Evolutionary conservation across 2,329 filamentous ascomycete genomes (phyloP).

Genomic region (Sclerotinia nivalis): DNA sequence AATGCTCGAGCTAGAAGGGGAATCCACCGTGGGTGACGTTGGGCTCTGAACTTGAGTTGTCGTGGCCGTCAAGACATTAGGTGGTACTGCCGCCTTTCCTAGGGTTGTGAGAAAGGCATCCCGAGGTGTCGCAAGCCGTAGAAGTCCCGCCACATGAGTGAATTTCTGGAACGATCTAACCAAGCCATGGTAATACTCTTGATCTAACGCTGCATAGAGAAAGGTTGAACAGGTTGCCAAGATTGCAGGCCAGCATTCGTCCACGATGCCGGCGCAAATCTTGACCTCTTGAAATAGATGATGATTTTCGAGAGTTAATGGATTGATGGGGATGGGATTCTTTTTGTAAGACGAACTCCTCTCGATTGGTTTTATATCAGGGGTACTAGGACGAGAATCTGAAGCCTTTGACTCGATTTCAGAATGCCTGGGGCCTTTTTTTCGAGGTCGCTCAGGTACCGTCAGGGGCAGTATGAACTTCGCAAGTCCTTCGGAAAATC

Average conservation of each 20-base stretch:
- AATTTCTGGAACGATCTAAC: conserved; percentile 94
- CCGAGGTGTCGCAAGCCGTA: conserved; percentile 80
- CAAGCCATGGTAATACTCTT: conserved; percentile 88
- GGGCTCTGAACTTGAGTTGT: conserved; percentile 51
- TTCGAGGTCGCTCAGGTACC: conserved; percentile 69
- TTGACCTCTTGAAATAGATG: conserved; percentile 70
- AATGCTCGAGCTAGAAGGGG: conserved; percentile 47
- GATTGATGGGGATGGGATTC: conserved; percentile 80
- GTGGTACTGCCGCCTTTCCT: conserved; percentile 88
- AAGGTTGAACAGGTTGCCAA: conserved; percentile 95
- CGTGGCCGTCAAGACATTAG: conserved; percentile 68
- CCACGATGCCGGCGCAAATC: conserved; percentile 78
- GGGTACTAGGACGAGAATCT: conserved; percentile 31
- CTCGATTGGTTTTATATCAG: conserved; percentile 46
- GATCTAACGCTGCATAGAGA: conserved; percentile 85
- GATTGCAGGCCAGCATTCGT: conserved; percentile 93
- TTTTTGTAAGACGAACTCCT: conserved; percentile 69
- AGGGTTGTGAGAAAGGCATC: conserved; percentile 95
- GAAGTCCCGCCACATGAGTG: conserved; percentile 86
- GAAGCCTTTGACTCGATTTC: conserved; percentile 33
- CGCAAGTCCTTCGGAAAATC: conserved; percentile 86
- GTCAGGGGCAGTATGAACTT: conserved; percentile 92
- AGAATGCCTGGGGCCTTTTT: conserved; percentile 42
- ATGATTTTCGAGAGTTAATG: conserved; percentile 72
- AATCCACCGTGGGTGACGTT: conserved; percentile 51